Evolutionary conservation across 2,329 filamentous ascomycete species (phyloP).

Genomic region (Phaeophleospora eucalypticola): DNA sequence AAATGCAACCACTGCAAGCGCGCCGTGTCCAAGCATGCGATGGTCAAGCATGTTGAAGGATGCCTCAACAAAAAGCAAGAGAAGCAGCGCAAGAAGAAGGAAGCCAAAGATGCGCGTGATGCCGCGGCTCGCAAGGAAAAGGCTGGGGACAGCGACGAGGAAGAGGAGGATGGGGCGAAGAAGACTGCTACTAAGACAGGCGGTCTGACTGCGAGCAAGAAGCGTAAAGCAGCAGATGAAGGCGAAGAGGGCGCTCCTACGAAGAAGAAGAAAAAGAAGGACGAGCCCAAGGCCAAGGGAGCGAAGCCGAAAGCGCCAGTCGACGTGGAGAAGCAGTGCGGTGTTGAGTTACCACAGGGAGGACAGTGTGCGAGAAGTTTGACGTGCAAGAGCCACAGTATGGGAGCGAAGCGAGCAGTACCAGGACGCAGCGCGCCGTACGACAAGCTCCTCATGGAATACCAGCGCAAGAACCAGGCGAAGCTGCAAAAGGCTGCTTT

Average conservation of each 20-base stretch:
- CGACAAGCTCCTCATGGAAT: conserved; percentile 70
- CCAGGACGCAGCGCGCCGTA: conserved; percentile 82
- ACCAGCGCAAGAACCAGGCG: conserved; percentile 93
- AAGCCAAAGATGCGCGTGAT: conserved; percentile 57
- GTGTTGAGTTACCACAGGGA: conserved; percentile 77
- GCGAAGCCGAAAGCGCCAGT: conserved; percentile 85
- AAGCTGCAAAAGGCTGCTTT: conserved; percentile 96
- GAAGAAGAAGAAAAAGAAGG: conserved; percentile 71
- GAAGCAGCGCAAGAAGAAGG: conserved; percentile 58
- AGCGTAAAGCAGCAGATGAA: conserved; percentile 47
- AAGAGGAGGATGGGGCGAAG: conserved; percentile 30
- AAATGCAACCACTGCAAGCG: conserved; percentile 93
- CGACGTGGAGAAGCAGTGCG: conserved; percentile 88
- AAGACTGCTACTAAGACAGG: conserved; percentile 29
- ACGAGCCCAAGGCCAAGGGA: conserved; percentile 54
- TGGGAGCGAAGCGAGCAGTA: conserved; percentile 88
- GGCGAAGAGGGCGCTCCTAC: conserved; percentile 72
- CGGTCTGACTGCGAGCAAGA: conserved; percentile 33
- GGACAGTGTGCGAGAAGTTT: conserved; percentile 80
- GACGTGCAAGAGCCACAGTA: conserved; percentile 86
- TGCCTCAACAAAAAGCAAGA: conserved; percentile 80
- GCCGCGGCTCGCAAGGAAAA: conserved; percentile 45
- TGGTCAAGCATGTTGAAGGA: conserved; percentile 73
- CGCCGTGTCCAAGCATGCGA: conserved; percentile 69
- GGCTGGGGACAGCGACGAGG: conserved; percentile 38